These are phyloP conservation scores for Styphnolobium japonicum DNA, from an alignment of 306 rosid genomes.

Conservation along the genomic window DNA sequence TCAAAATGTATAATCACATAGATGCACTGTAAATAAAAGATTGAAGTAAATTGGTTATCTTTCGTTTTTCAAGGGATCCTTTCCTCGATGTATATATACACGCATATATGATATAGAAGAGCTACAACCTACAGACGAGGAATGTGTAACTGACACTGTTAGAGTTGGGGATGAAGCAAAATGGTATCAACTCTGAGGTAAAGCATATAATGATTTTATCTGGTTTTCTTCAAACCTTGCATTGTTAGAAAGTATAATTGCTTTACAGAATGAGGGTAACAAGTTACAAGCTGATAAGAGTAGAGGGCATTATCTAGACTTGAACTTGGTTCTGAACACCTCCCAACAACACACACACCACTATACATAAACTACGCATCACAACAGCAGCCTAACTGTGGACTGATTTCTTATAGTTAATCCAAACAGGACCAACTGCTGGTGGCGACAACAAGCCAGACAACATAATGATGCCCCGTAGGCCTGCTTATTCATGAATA, in stretches of 20 bases:
- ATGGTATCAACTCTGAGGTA: not conserved
- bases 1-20: not conserved
- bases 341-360: too few species aligned
- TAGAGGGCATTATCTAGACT: conserved; percentile 16
- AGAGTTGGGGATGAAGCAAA: conserved; percentile 5
- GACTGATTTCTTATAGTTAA: conserved; percentile 24
- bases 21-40: not conserved
- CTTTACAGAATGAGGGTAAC: conserved; percentile 29
- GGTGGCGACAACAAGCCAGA: conserved; percentile 27
- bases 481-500: conserved; percentile 17
- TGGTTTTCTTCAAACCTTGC: conserved; percentile 14
- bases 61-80: not conserved
- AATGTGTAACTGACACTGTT: not conserved
- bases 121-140: not conserved
- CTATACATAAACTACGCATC: conserved; percentile 46
- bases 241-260: conserved; percentile 11
- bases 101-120: not conserved
- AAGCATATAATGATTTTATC: not conserved
- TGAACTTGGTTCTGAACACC: conserved; percentile 19
- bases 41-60: not conserved
- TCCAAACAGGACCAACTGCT: conserved; percentile 27
- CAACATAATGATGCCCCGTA: conserved; percentile 12
- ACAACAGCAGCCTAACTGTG: conserved; percentile 26
- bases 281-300: conserved; percentile 25
- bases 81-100: not conserved